Percentiles rank a stretch among this genome's conserved stretches.
phyloP scores from a whole-genome alignment of 305 asterid genomes.

The Solanum hybrid region DNA sequence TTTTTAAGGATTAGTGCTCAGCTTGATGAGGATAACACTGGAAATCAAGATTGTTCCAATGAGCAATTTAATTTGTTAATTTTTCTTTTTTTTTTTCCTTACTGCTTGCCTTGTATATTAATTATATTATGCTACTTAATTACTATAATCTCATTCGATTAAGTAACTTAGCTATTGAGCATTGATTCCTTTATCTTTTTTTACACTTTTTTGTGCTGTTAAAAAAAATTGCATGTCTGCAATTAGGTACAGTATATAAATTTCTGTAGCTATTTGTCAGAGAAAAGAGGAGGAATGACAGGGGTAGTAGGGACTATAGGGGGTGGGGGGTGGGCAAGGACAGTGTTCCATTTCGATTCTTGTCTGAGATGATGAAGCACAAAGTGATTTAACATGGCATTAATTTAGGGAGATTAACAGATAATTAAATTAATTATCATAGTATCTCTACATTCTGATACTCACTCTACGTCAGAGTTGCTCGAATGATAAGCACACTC shows the following conservation, averaged over 20 bases:
- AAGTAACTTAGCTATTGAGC: background rate
- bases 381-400: slow-evolving; percentile 17
- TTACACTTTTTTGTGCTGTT: background rate
- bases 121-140: background rate
- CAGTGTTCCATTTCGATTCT: slow-evolving; percentile 1
- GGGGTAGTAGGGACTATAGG: slow-evolving; percentile 1
- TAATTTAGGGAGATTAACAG: background rate
- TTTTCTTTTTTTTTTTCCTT: background rate
- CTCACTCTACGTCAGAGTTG: background rate
- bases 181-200: background rate
- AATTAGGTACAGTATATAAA: background rate
- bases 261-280: slow-evolving; percentile 1
- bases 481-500: background rate
- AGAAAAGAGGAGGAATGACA: background rate
- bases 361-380: slow-evolving; percentile 39
- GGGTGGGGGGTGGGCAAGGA: background rate
- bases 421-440: background rate
- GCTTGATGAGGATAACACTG: background rate
- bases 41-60: background rate
- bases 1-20: background rate
- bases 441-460: background rate
- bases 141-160: background rate
- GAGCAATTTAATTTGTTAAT: slow-evolving; percentile 8
- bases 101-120: background rate
- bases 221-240: background rate